A percentile compares a stretch with the other conserved stretches of the same genome.
phyloP scores from a whole-genome alignment of 2,329 filamentous ascomycete genomes.

The Pestalotiopsis sp. region DNA sequence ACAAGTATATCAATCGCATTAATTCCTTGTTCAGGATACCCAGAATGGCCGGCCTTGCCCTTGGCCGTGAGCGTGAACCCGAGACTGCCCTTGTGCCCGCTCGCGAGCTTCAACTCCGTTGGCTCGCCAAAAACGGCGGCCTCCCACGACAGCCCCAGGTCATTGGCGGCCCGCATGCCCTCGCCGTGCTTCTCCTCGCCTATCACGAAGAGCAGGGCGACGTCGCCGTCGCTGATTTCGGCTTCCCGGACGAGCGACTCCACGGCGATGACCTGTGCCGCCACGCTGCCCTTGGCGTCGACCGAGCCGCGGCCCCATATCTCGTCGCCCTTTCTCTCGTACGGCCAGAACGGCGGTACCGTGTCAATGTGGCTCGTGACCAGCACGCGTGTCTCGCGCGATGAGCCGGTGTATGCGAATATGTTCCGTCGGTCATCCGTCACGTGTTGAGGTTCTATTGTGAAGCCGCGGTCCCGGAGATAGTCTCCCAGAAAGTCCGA shows the following conservation, averaged over 20 bases:
- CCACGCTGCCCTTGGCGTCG: constrained; percentile 34
- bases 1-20: constrained; percentile 10
- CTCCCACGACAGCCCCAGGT: constrained; percentile 53
- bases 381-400: constrained; percentile 50
- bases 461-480: constrained; percentile 4
- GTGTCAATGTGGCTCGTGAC: constrained; percentile 68
- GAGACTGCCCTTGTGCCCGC: constrained; percentile 71
- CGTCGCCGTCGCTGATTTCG: constrained; percentile 39
- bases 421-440: constrained; percentile 51
- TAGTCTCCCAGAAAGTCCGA: constrained; percentile 5
- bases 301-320: constrained; percentile 12
- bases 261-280: constrained; percentile 58
- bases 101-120: constrained; percentile 69
- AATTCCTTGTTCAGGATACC: constrained; percentile 7
- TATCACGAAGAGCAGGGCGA: constrained; percentile 54
- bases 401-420: constrained; percentile 56
- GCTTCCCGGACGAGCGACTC: constrained; percentile 36
- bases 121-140: constrained; percentile 74
- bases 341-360: constrained; percentile 52
- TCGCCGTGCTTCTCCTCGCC: constrained; percentile 70
- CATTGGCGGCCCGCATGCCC: constrained; percentile 60
- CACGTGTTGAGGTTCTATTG: constrained; percentile 1
- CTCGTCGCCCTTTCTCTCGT: constrained; percentile 17
- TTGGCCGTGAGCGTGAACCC: constrained; percentile 59
- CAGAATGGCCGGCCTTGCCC: constrained; percentile 54